A percentile compares a stretch with the other conserved stretches of the same genome.
Conservation (phyloP, 2,329 filamentous ascomycete species). For the Fusarium gaditjirri region DNA sequence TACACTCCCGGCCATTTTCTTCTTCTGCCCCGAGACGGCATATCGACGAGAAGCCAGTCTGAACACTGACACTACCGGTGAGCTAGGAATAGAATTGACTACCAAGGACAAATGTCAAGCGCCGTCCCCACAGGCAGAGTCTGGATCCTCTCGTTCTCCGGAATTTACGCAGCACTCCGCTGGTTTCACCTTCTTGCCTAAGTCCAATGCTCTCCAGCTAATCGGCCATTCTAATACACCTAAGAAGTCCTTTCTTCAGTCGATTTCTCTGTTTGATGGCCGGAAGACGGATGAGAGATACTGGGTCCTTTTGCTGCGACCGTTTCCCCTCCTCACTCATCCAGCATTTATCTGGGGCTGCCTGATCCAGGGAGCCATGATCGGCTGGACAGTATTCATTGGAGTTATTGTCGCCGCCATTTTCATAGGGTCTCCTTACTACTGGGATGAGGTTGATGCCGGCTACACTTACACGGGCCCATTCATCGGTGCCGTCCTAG, state of each 20-base stretch:
- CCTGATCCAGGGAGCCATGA: slow-evolving; percentile 87
- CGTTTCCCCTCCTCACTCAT: slow-evolving; percentile 84
- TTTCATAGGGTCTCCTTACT: slow-evolving; percentile 83
- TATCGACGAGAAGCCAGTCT: slow-evolving; percentile 74
- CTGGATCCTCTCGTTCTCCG: neutral
- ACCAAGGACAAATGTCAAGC: slow-evolving; percentile 22
- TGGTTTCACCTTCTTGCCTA: slow-evolving; percentile 49
- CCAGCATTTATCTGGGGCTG: slow-evolving; percentile 84
- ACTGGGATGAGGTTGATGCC: slow-evolving; percentile 81
- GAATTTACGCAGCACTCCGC: neutral
- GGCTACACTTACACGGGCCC: slow-evolving; percentile 90
- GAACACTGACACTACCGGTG: slow-evolving; percentile 71
- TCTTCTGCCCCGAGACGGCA: slow-evolving; percentile 87
- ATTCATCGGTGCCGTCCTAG: slow-evolving; percentile 83
- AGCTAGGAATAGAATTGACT: slow-evolving; percentile 45
- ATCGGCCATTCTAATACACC: slow-evolving; percentile 52
- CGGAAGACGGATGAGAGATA: slow-evolving; percentile 83
- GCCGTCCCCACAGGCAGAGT: slow-evolving; percentile 9
- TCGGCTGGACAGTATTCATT: slow-evolving; percentile 96
- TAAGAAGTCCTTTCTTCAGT: slow-evolving; percentile 68
- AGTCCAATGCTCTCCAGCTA: slow-evolving; percentile 48
- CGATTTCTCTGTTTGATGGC: slow-evolving; percentile 79
- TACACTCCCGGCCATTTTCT: slow-evolving; percentile 75
- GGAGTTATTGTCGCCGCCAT: slow-evolving; percentile 84
- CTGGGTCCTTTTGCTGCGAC: slow-evolving; percentile 72